These are phyloP conservation scores for Mortierella sp. DNA, from an alignment of 371 early-diverging fungal genomes.

Conservation along the genomic window DNA sequence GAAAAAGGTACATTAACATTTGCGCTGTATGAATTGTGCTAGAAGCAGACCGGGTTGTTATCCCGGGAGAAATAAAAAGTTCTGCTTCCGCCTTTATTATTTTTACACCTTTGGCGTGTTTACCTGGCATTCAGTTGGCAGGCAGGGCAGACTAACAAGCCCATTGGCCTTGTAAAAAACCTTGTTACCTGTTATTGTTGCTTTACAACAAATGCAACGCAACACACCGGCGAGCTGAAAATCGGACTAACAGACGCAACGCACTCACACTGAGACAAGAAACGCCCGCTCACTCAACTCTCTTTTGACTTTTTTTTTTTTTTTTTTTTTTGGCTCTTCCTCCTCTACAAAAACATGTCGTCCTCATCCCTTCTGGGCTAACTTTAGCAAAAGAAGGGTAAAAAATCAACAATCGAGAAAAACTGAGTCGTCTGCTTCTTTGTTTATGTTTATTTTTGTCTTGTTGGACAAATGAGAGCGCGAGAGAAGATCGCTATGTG, in stretches of 20 bases:
- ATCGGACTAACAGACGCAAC: background rate
- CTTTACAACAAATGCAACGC: background rate
- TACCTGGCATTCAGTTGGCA: background rate
- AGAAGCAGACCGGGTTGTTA: background rate
- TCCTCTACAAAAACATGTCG: too few species aligned
- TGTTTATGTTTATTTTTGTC: constrained; percentile 3
- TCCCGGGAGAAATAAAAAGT: background rate
- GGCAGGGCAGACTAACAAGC: background rate
- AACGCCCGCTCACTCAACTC: background rate
- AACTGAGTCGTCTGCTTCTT: background rate
- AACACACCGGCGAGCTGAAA: background rate
- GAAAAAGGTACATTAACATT: background rate
- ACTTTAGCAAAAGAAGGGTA: background rate
- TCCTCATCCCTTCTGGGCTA: background rate
- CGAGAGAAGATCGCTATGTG: background rate
- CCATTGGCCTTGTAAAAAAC: background rate
- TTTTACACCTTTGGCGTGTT: constrained; percentile 2
- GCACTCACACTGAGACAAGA: background rate
- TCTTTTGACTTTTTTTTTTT: background rate
- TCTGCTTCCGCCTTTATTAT: constrained; percentile 1
- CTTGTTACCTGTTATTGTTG: background rate
- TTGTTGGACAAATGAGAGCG: background rate
- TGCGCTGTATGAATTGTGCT: background rate
- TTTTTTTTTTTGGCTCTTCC: background rate
- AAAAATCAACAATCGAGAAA: background rate